A percentile compares a stretch with the other conserved stretches of the same genome.
Evolutionary conservation across 2,329 filamentous ascomycete genomes (phyloP).

Genomic region (Moelleriella libera): DNA sequence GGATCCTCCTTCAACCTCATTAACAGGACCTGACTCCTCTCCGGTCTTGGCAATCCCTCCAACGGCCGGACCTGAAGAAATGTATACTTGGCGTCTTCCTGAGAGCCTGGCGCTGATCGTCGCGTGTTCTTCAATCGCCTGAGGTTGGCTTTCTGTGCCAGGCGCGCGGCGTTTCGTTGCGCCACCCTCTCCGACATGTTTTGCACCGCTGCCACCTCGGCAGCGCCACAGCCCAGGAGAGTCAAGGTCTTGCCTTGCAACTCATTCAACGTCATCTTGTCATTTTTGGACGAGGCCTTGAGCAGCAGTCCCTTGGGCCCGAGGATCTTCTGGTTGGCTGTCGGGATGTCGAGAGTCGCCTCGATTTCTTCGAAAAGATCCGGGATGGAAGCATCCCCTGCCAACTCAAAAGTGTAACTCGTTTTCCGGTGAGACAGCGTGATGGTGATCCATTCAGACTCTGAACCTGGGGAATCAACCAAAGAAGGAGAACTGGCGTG

Average conservation of each 20-base stretch:
- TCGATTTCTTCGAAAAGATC: conserved; percentile 49
- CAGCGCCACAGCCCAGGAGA: conserved; percentile 47
- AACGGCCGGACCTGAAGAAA: conserved; percentile 70
- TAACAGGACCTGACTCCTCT: conserved; percentile 57
- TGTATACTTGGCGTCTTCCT: conserved; percentile 57
- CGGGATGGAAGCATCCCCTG: conserved; percentile 29
- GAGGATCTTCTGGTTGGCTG: conserved; percentile 54
- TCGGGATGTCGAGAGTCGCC: conserved; percentile 41
- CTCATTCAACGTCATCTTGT: conserved; percentile 30
- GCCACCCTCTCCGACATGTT: conserved; percentile 33
- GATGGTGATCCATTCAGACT: conserved; percentile 23
- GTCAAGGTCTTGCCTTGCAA: conserved; percentile 46
- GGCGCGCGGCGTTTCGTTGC: conserved; percentile 27
- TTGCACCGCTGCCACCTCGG: conserved; percentile 43
- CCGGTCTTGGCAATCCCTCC: conserved; percentile 60
- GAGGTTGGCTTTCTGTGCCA: conserved; percentile 15
- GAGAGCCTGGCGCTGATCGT: conserved; percentile 3
- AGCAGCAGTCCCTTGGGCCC: conserved; percentile 50
- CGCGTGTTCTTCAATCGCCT: conserved; percentile 7
- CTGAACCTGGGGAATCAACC: conserved; percentile 1
- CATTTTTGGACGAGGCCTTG: conserved; percentile 49
- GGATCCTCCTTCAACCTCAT: conserved; percentile 66
- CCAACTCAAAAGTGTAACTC: conserved; percentile 28
- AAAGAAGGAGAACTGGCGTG: neutral
- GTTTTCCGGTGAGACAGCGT: conserved; percentile 31